Evolutionary conservation across 2,329 filamentous ascomycete species (phyloP).

Genomic region (Cladosporium sp.): DNA sequence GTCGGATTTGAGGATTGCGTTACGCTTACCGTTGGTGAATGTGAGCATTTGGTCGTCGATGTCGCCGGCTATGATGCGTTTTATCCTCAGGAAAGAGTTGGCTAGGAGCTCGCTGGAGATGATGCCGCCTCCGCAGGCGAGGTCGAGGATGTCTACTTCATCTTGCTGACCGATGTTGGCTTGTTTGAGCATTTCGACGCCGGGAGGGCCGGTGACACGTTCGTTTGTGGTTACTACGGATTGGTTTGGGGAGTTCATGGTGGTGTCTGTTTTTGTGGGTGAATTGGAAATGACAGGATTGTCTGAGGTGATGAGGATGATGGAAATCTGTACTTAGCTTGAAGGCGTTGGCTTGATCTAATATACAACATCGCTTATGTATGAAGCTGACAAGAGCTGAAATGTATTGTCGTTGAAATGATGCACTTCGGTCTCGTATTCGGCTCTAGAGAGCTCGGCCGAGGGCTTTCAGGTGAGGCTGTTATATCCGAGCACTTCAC

Average conservation of each 20-base stretch:
- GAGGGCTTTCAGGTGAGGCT: neutral
- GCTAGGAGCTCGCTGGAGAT: slow-evolving; percentile 10
- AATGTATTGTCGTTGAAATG: neutral
- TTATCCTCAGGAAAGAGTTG: neutral
- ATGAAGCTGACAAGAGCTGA: neutral
- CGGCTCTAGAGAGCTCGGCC: neutral
- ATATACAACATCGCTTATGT: neutral
- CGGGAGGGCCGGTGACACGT: slow-evolving; percentile 15
- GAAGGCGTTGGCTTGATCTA: neutral
- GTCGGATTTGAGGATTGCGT: neutral
- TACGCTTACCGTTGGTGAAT: neutral
- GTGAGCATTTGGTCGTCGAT: slow-evolving; percentile 16
- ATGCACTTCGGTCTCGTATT: neutral
- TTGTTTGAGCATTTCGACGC: slow-evolving; percentile 13
- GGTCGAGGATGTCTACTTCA: slow-evolving; percentile 13
- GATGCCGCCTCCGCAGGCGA: slow-evolving; percentile 17
- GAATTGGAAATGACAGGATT: neutral
- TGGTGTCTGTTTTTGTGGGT: neutral
- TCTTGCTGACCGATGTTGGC: slow-evolving; percentile 1
- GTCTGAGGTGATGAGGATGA: neutral
- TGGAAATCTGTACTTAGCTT: neutral
- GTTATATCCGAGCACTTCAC: neutral
- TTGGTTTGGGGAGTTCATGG: neutral
- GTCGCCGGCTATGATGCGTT: slow-evolving; percentile 15
- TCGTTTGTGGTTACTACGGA: slow-evolving; percentile 14